These are phyloP conservation scores for Ceratocystis colombiana DNA, from an alignment of 2,329 filamentous ascomycete species.

Conservation along the genomic window DNA sequence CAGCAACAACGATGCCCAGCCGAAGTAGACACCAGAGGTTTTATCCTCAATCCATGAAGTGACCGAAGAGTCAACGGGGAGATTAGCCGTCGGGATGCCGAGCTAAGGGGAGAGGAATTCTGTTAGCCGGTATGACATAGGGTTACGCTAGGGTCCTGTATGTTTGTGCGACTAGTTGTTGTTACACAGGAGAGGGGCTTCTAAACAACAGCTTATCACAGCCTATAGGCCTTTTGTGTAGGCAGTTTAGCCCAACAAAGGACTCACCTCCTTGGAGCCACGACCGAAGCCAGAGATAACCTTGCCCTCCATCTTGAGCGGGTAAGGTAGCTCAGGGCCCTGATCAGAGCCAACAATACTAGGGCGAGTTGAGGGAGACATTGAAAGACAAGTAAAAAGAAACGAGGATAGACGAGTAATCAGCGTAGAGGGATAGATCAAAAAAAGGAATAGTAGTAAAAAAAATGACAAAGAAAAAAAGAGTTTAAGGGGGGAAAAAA, in stretches of 20 bases:
- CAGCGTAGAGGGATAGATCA: neutral
- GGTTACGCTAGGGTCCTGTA: neutral
- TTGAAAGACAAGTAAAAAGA: neutral
- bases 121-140: neutral
- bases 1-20: constrained; percentile 67
- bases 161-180: neutral
- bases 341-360: constrained; percentile 60
- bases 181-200: neutral
- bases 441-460: neutral
- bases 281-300: constrained; percentile 91
- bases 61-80: constrained; percentile 57
- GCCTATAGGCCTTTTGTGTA: neutral
- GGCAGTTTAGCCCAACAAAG: neutral
- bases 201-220: neutral
- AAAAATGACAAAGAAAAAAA: neutral
- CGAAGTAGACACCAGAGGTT: constrained; percentile 82
- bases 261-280: constrained; percentile 73
- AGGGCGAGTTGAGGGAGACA: constrained; percentile 37
- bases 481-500: neutral
- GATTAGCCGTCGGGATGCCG: constrained; percentile 92
- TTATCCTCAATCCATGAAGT: constrained; percentile 53
- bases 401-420: neutral
- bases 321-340: constrained; percentile 70
- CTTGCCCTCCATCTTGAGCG: constrained; percentile 70
- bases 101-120: constrained; percentile 44